These are phyloP conservation scores for Coemansia sp. DNA, from an alignment of 192 early-diverging fungal species.

Conservation along the genomic window DNA sequence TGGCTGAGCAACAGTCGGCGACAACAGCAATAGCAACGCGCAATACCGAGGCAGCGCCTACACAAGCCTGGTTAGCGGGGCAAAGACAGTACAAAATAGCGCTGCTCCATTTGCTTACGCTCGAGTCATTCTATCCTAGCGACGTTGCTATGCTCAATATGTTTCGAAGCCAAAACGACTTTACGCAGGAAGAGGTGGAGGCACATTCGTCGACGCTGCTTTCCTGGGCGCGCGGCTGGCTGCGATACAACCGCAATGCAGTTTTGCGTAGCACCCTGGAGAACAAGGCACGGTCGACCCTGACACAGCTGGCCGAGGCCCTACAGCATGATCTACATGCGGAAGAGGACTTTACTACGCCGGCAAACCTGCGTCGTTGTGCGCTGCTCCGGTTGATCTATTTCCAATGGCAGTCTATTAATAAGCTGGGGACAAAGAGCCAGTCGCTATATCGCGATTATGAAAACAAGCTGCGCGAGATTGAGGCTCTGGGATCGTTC, in stretches of 20 bases:
- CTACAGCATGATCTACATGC: conserved; percentile 48
- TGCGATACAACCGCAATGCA: conserved; percentile 48
- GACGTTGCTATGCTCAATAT: conserved; percentile 45
- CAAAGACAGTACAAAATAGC: conserved; percentile 45
- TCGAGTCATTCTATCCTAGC: conserved; percentile 51
- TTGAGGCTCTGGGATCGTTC: conserved; percentile 23
- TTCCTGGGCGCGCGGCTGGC: conserved; percentile 53
- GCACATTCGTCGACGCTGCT: conserved; percentile 21
- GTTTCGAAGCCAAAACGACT: conserved; percentile 36
- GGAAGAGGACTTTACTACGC: conserved; percentile 24
- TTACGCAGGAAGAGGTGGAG: conserved; percentile 42
- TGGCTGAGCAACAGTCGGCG: no score
- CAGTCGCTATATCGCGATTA: conserved; percentile 48
- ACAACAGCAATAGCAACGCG: no score
- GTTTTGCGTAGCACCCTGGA: conserved; percentile 40
- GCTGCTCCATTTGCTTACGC: conserved; percentile 39
- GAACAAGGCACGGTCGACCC: conserved; percentile 24
- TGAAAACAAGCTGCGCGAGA: conserved; percentile 36
- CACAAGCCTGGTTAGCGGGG: conserved; percentile 18
- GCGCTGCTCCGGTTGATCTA: conserved; percentile 41
- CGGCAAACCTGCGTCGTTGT: conserved; percentile 22
- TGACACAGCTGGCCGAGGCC: conserved; percentile 37
- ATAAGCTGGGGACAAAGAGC: conserved; percentile 48
- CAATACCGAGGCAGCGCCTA: no score
- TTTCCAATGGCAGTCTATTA: conserved; percentile 38